These are phyloP conservation scores for Fraxinus velutina DNA, from an alignment of 305 asterid genomes.

Conservation along the genomic window DNA sequence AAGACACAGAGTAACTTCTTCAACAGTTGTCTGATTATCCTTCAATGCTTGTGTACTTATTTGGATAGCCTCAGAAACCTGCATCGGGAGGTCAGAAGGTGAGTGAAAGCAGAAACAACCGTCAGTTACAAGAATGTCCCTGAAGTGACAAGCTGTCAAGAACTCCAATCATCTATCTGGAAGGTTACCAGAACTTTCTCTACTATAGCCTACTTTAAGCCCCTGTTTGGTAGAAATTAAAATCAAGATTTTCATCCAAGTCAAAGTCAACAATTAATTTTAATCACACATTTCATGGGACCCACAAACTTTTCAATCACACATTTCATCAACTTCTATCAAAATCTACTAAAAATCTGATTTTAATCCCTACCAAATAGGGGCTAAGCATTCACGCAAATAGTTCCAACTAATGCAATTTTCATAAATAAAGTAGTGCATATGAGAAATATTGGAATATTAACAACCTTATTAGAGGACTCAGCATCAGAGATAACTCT, in stretches of 20 bases:
- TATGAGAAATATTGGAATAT: neutral
- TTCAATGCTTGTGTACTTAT: slow-evolving; percentile 55
- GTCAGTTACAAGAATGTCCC: slow-evolving; percentile 1
- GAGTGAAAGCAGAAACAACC: slow-evolving; percentile 1
- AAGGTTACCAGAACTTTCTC: neutral
- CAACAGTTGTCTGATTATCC: slow-evolving; percentile 53
- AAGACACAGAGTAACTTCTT: slow-evolving; percentile 65
- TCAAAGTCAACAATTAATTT: too few species aligned
- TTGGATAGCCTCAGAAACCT: slow-evolving; percentile 75
- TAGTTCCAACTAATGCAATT: neutral
- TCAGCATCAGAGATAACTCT: slow-evolving; percentile 65
- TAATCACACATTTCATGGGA: too few species aligned
- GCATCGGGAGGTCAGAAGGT: slow-evolving; percentile 25
- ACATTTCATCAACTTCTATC: too few species aligned
- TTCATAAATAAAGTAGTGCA: slow-evolving; percentile 4
- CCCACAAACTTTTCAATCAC: too few species aligned
- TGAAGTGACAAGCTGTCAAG: neutral
- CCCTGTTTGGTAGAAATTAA: too few species aligned
- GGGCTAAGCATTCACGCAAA: neutral
- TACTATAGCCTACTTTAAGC: neutral
- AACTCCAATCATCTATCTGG: neutral
- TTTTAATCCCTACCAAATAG: too few species aligned
- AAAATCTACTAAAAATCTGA: too few species aligned
- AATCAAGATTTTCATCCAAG: too few species aligned
- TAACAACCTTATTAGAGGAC: slow-evolving; percentile 67